A percentile compares a stretch with the other conserved stretches of the same genome.
Evolutionary conservation across 1,284 basidiomycete species (phyloP).

Genomic region (Naganishia sp.): DNA sequence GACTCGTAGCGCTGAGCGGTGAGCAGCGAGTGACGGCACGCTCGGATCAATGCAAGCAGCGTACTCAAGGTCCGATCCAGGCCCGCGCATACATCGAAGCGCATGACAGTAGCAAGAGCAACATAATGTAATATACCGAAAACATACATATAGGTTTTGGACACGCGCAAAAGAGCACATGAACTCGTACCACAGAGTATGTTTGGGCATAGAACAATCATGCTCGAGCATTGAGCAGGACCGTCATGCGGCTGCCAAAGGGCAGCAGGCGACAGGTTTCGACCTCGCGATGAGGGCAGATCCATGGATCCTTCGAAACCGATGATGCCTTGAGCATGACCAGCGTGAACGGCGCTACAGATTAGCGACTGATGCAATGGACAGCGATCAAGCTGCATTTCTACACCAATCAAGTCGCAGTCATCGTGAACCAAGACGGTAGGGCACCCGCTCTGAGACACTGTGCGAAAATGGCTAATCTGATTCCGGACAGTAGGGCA

Average conservation of each 20-base stretch:
- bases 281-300: constrained; percentile 26
- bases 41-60: too few relatives aligned
- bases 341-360: too few relatives aligned
- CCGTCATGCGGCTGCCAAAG: neutral
- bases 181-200: constrained; percentile 21
- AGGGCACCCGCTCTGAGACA: too few relatives aligned
- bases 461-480: neutral
- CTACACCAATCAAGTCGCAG: neutral
- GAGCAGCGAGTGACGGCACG: too few relatives aligned
- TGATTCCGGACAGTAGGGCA: too few relatives aligned
- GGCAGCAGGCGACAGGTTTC: neutral
- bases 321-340: neutral
- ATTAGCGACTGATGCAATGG: too few relatives aligned
- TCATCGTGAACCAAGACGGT: too few relatives aligned
- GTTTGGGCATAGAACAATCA: constrained; percentile 24
- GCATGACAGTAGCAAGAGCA: constrained; percentile 5
- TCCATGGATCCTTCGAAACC: constrained; percentile 25
- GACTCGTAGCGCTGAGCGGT: too few relatives aligned
- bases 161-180: constrained; percentile 21
- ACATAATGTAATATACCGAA: constrained; percentile 29
- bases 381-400: too few relatives aligned
- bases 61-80: constrained; percentile 11
- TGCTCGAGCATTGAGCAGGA: constrained; percentile 20
- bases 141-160: constrained; percentile 26
- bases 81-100: constrained; percentile 5